Evolutionary conservation across 352 stramenopile genomes (phyloP).

Genomic region (Phytophthora ramorum): DNA sequence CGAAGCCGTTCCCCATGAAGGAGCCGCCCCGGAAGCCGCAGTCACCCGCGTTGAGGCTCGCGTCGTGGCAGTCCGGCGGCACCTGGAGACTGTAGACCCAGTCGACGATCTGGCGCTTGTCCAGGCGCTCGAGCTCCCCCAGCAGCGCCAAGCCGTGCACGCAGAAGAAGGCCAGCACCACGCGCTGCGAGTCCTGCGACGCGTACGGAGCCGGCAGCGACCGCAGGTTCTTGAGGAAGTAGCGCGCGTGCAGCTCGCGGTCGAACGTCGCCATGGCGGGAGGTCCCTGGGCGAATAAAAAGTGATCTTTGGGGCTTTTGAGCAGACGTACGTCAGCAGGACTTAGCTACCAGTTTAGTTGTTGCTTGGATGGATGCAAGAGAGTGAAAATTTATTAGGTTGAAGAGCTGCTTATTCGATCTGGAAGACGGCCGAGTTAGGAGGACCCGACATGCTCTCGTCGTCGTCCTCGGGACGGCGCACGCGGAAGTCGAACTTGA

Average conservation of each 20-base stretch:
- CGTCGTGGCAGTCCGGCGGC: constrained; percentile 67
- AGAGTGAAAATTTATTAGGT: constrained; percentile 41
- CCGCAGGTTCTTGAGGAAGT: constrained; percentile 85
- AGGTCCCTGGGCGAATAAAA: constrained; percentile 14
- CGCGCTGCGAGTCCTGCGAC: constrained; percentile 81
- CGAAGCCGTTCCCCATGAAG: constrained; percentile 72
- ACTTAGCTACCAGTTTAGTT: background rate
- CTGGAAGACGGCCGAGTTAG: constrained; percentile 78
- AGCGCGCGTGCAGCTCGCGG: constrained; percentile 76
- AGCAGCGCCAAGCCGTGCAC: constrained; percentile 85
- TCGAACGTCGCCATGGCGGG: constrained; percentile 50
- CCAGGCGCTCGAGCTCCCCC: constrained; percentile 73
- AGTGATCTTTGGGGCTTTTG: constrained; percentile 17
- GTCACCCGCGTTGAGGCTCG: constrained; percentile 69
- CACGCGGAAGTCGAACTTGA: constrained; percentile 86
- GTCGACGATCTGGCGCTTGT: constrained; percentile 79
- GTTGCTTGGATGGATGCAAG: constrained; percentile 24
- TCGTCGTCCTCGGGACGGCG: constrained; percentile 68
- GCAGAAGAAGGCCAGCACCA: constrained; percentile 89
- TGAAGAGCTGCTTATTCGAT: constrained; percentile 72
- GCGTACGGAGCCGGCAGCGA: constrained; percentile 75
- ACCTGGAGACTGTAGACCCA: constrained; percentile 90
- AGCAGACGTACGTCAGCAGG: constrained; percentile 1
- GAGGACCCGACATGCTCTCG: constrained; percentile 46
- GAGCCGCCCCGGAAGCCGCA: constrained; percentile 78